Evolutionary conservation across 345 rosid genomes (phyloP).

Genomic region (Sisymbrium irio): DNA sequence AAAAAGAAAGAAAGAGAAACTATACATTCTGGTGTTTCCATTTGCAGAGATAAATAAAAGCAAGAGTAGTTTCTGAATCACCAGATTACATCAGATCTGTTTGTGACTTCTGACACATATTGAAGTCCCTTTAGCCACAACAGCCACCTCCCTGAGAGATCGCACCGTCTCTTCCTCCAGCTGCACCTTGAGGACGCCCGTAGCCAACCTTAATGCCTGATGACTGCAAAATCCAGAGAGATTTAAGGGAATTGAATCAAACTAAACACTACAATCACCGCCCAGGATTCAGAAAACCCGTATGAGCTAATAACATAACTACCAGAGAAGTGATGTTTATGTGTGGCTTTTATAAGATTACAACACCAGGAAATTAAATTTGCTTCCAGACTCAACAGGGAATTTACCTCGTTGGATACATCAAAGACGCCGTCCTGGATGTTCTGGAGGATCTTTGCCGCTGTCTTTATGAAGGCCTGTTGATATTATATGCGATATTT

Average conservation of each 20-base stretch:
- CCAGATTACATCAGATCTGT: constrained; percentile 29
- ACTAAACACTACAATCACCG: neutral
- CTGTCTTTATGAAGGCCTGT: constrained; percentile 90
- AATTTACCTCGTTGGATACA: constrained; percentile 77
- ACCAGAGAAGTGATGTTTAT: neutral
- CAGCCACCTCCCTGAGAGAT: constrained; percentile 77
- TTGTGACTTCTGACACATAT: neutral
- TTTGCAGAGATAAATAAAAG: constrained; percentile 30
- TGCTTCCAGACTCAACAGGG: neutral
- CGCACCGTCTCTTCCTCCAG: constrained; percentile 74
- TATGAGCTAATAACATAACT: neutral
- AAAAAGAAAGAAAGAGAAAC: neutral
- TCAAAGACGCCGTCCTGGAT: constrained; percentile 88
- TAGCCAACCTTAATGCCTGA: constrained; percentile 91
- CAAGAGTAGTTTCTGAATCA: constrained; percentile 29
- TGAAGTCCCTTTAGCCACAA: constrained; percentile 40
- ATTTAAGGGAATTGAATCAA: neutral
- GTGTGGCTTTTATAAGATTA: neutral
- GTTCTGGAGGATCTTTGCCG: constrained; percentile 86
- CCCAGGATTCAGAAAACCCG: neutral
- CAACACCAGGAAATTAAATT: neutral
- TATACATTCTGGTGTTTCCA: constrained; percentile 35
- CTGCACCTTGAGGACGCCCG: constrained; percentile 70
- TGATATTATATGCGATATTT: neutral
- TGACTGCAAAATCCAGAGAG: constrained; percentile 49